Evolutionary conservation across 1,284 basidiomycete genomes (phyloP).

Genomic region (Malassezia pachydermatis): DNA sequence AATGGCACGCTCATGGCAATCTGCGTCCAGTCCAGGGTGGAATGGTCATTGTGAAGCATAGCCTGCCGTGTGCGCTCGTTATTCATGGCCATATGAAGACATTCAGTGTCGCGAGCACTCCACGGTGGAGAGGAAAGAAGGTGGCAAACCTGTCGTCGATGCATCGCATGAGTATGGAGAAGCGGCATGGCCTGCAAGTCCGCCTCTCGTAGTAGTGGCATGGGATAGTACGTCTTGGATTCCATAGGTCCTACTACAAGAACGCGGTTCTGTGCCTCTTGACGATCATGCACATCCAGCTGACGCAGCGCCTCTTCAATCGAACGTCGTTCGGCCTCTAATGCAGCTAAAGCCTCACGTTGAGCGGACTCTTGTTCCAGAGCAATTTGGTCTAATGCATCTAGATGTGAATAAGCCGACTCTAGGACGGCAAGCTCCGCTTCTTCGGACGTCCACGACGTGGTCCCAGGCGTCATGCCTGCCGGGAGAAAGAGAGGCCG

Average conservation of each 20-base stretch:
- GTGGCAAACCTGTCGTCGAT: slow-evolving; percentile 4
- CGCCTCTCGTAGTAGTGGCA: not conserved
- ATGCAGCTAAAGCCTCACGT: not conserved
- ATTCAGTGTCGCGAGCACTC: slow-evolving; percentile 16
- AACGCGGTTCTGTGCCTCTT: not conserved
- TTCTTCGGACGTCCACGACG: not conserved
- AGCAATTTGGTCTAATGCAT: not conserved
- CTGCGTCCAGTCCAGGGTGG: slow-evolving; percentile 3
- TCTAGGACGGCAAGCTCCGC: slow-evolving; percentile 5
- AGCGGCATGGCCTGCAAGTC: slow-evolving; percentile 1
- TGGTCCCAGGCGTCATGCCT: not conserved
- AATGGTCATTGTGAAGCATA: not conserved
- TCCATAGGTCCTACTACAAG: not conserved
- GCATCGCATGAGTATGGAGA: slow-evolving; percentile 1
- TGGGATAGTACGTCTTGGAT: not conserved
- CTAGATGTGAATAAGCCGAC: slow-evolving; percentile 3
- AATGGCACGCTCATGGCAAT: slow-evolving; percentile 10
- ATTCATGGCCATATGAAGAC: slow-evolving; percentile 4
- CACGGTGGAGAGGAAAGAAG: slow-evolving; percentile 15
- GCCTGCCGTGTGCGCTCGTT: slow-evolving; percentile 6
- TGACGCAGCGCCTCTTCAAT: slow-evolving; percentile 19
- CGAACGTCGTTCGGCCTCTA: slow-evolving; percentile 13
- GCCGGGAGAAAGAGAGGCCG: too few relatives aligned
- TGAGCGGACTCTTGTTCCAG: slow-evolving; percentile 5
- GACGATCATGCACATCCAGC: slow-evolving; percentile 14